Evolutionary conservation across 2,329 filamentous ascomycete genomes (phyloP), one percentile per base, ranked within the genome.

Genomic region (Colletotrichum costaricense): DNA sequence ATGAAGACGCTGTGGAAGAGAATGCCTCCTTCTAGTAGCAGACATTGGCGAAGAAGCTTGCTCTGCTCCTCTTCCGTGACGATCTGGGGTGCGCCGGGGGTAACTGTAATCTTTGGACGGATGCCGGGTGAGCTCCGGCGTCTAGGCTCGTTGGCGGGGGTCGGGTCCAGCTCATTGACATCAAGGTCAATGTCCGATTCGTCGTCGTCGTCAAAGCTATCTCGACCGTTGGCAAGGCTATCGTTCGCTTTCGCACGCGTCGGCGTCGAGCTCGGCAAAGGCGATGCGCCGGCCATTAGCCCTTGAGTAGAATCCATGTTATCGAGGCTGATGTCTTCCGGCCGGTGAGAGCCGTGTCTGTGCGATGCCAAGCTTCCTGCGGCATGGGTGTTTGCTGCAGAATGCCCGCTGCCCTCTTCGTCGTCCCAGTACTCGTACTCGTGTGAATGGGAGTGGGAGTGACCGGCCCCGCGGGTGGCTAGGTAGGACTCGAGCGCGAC

Each of bases 401-500:
- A 35, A 7, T 81, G 76, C 8, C 81, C 76, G 35, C 79, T 81
- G 14, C 83, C 83, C 33, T 86, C 84, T 4, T 86, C 85, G 42
- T 88, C 85, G 42, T 88, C 87, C 83, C 86, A 89, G 42, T 82
- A 81, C 12, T 79, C 79, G 68, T 85, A 85, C 38, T 84, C 81
- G 75, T 92, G 90, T 5, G 66, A 63, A 42, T 73, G 70, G 1
- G 88, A 87, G 78, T 92, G 89, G 1, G 88, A 89, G 78, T 91
- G 91, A 1, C 89, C 86, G 2, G 90, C 91, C 56, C 91, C 91
- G 68, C 90, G 84, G 2, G 92, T 93, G 0, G 95, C 95, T 77
- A 98, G 92, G 81, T 95, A 95, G 84, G 97, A 97, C 82, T 98
- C 96, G 65, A 98, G 89, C 2, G 91, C 90, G 7, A 97, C 94